These are phyloP conservation scores for Mycosarcoma mackinlayi DNA, from an alignment of 1,284 basidiomycete species.

Conservation along the genomic window DNA sequence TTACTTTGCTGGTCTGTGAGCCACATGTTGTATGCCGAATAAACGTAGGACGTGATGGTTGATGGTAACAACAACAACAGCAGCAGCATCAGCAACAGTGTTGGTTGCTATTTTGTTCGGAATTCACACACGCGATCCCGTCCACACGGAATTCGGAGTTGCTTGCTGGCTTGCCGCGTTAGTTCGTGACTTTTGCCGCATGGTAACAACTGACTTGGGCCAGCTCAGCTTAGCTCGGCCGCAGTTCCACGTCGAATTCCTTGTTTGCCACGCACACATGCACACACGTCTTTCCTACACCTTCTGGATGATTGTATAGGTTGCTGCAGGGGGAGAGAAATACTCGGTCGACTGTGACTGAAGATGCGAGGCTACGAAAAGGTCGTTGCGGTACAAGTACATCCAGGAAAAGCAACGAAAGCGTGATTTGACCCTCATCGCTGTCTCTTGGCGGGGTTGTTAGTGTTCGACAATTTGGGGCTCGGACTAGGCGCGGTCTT, in stretches of 20 bases:
- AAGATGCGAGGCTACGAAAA: constrained; percentile 1
- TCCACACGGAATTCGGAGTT: background rate
- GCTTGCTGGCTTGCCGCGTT: background rate
- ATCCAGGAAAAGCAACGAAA: background rate
- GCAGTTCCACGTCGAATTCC: constrained; percentile 7
- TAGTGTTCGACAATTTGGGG: constrained; percentile 33
- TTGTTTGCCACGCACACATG: background rate
- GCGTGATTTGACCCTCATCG: constrained; percentile 18
- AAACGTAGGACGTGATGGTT: constrained; percentile 8
- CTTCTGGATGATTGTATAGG: background rate
- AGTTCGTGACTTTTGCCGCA: background rate
- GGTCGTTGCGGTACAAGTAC: constrained; percentile 11
- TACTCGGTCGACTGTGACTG: constrained; percentile 2
- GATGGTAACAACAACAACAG: background rate
- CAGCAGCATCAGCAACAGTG: no score
- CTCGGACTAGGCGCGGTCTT: constrained; percentile 48
- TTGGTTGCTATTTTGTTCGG: no score
- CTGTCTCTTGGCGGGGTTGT: constrained; percentile 42
- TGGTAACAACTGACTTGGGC: no score
- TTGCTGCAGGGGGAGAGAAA: background rate
- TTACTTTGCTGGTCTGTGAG: constrained; percentile 68
- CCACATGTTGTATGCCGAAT: constrained; percentile 56
- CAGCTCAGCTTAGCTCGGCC: no score
- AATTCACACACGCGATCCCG: no score
- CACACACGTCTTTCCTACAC: constrained; percentile 1